phyloP scores from a whole-genome alignment of 805 yeast genomes.

The Wickerhamomyces silvicola region DNA sequence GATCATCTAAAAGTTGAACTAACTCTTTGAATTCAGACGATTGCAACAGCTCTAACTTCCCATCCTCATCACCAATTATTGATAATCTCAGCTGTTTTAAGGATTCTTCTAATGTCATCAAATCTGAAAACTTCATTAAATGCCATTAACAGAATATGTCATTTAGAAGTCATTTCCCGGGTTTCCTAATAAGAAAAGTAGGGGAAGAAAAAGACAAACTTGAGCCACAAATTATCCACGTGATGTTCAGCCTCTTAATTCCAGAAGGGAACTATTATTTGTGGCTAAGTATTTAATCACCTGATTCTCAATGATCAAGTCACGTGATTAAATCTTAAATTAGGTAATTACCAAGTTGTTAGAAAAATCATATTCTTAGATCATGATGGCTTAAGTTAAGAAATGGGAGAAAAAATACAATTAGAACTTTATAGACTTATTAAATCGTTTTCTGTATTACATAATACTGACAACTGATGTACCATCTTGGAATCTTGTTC shows the following conservation, averaged over 20 bases:
- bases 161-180: too few species aligned
- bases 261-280: too few species aligned
- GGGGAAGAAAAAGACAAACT: too few species aligned
- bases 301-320: too few species aligned
- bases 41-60: conserved; percentile 7
- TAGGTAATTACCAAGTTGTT: background rate
- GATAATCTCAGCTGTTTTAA: conserved; percentile 5
- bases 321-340: too few species aligned
- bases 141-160: background rate
- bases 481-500: conserved; percentile 94
- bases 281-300: too few species aligned
- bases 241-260: too few species aligned
- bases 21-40: background rate
- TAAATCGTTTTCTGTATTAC: conserved; percentile 24
- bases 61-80: conserved; percentile 20
- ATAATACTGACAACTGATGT: conserved; percentile 83
- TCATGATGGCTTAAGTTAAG: conserved; percentile 1
- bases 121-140: background rate
- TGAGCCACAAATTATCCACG: too few species aligned
- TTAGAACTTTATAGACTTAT: background rate
- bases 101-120: too few species aligned
- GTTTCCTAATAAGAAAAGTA: too few species aligned
- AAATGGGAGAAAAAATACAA: conserved; percentile 1
- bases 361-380: background rate
- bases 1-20: background rate